Evolutionary conservation across 306 rosid species (phyloP).

Genomic region (Carpinus viminea): DNA sequence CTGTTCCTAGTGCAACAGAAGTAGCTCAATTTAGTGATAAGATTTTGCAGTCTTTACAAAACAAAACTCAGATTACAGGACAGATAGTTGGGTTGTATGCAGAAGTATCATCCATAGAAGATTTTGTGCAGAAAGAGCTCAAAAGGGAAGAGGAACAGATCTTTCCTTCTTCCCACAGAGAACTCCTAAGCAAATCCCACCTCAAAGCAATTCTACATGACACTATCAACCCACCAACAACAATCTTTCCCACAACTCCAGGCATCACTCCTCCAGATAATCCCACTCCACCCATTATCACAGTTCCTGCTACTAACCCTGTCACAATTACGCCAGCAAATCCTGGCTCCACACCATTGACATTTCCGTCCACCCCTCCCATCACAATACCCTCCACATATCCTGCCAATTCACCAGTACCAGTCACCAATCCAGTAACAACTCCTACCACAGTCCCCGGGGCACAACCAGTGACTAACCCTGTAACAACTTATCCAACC

Average conservation of each 20-base stretch:
- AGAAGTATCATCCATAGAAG: constrained; percentile 45
- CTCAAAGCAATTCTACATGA: constrained; percentile 44
- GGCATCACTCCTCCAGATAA: constrained; percentile 43
- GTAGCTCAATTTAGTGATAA: constrained; percentile 39
- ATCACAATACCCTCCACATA: constrained; percentile 49
- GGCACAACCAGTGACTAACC: constrained; percentile 55
- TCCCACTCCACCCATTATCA: constrained; percentile 60
- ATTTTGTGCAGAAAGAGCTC: constrained; percentile 43
- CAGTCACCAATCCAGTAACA: constrained; percentile 52
- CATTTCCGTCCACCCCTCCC: constrained; percentile 72
- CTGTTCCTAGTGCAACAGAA: constrained; percentile 40
- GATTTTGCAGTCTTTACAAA: constrained; percentile 47
- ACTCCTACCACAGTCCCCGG: constrained; percentile 52
- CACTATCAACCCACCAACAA: constrained; percentile 43
- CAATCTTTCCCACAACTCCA: constrained; percentile 61
- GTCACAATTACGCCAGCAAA: constrained; percentile 53
- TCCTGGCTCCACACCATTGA: constrained; percentile 45
- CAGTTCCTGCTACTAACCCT: constrained; percentile 77
- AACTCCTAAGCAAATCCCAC: constrained; percentile 34
- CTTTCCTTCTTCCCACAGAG: constrained; percentile 42
- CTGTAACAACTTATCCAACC: constrained; percentile 71
- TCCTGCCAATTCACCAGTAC: constrained; percentile 51
- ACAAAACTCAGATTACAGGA: constrained; percentile 31
- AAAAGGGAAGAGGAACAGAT: constrained; percentile 46
- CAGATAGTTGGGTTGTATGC: constrained; percentile 52